A percentile compares a stretch with the other conserved stretches of the same genome.
Conservation (phyloP, 306 rosid genomes). For the Castanea mollissima region DNA sequence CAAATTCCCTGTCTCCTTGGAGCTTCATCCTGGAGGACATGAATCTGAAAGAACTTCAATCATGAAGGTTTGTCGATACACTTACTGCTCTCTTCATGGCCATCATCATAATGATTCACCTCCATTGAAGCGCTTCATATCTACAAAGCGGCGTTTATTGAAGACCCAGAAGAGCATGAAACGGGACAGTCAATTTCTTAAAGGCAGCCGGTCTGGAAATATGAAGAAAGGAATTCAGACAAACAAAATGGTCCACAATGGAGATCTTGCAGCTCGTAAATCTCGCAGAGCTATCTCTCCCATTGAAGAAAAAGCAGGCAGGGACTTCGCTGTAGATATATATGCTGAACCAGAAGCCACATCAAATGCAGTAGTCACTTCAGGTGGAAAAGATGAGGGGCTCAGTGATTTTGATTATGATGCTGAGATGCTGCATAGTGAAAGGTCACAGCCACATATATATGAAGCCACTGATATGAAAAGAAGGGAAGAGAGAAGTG, state of each 20-base stretch:
- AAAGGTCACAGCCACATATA: too few species aligned
- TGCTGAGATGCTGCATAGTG: too few species aligned
- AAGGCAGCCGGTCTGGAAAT: constrained; percentile 37
- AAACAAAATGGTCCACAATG: constrained; percentile 18
- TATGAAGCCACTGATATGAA: neutral
- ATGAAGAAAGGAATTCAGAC: constrained; percentile 41
- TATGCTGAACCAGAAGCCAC: constrained; percentile 6
- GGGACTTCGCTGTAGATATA: constrained; percentile 6
- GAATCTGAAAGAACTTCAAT: constrained; percentile 35
- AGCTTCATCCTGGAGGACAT: constrained; percentile 38
- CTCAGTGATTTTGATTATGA: too few species aligned
- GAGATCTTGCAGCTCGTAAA: constrained; percentile 18
- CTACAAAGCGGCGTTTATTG: constrained; percentile 58
- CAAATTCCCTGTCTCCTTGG: constrained; percentile 44
- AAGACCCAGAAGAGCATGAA: constrained; percentile 48
- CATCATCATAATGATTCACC: constrained; percentile 52
- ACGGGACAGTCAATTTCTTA: constrained; percentile 28
- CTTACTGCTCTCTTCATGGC: constrained; percentile 88
- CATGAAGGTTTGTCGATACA: constrained; percentile 60
- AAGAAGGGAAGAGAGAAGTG: constrained; percentile 3
- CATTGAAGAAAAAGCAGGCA: constrained; percentile 18
- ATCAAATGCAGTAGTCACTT: constrained; percentile 6
- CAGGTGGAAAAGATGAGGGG: constrained; percentile 1
- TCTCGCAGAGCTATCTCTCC: constrained; percentile 15
- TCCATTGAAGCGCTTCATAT: constrained; percentile 66